Conservation (phyloP, 1,139 yeast species). For the Hyphopichia burtonii region DNA sequence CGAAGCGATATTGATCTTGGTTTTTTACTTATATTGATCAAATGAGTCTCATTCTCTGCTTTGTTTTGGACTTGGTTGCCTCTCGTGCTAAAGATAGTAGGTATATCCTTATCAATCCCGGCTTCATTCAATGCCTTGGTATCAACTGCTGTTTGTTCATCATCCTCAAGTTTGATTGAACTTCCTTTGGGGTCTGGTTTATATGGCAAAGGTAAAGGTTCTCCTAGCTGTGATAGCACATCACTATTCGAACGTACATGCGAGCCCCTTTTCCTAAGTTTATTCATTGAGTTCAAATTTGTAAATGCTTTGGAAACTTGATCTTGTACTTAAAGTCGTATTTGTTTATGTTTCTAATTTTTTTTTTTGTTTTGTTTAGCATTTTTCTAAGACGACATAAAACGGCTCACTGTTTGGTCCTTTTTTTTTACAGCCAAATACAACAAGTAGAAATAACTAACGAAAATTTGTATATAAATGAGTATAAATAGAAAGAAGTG, state of each 20-base stretch:
- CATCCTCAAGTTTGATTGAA: constrained; percentile 6
- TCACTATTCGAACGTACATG: constrained; percentile 3
- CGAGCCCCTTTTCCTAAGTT: constrained; percentile 1
- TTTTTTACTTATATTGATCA: background rate
- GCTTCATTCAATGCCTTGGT: constrained; percentile 5
- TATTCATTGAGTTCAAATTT: background rate
- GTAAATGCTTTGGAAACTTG: background rate
- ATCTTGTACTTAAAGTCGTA: background rate
- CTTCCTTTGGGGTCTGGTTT: constrained; percentile 10
- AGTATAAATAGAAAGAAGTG: background rate
- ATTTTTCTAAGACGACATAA: too few species aligned
- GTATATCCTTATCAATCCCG: constrained; percentile 4
- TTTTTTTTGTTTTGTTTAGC: background rate
- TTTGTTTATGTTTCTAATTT: background rate
- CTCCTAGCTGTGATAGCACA: constrained; percentile 22
- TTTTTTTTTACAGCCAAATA: too few species aligned
- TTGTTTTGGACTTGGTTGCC: background rate
- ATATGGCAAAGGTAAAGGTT: constrained; percentile 39
- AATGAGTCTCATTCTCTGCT: background rate
- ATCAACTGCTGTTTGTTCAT: constrained; percentile 19
- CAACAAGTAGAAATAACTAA: background rate
- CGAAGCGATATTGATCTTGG: background rate
- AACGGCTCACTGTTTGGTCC: too few species aligned
- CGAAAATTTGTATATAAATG: background rate
- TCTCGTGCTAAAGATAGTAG: constrained; percentile 1